Percentiles rank a stretch among this genome's conserved stretches.
Conservation (phyloP, 2,329 filamentous ascomycete genomes). For the Diaporthe ampelina region DNA sequence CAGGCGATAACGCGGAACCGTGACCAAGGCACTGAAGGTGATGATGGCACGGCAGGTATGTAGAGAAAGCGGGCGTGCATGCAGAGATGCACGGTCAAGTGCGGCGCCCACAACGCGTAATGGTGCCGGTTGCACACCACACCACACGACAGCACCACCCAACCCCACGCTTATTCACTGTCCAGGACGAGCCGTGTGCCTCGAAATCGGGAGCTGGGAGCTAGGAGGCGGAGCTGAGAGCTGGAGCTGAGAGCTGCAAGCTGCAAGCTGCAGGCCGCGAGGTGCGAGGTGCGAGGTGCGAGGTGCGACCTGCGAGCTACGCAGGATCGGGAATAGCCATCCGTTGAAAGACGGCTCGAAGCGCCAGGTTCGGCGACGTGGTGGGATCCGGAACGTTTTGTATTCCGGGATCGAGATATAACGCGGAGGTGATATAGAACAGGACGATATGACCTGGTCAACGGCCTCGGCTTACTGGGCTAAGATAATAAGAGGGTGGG, state of each 20-base stretch:
- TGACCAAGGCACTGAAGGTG: background rate
- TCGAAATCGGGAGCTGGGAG: background rate
- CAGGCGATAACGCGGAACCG: background rate
- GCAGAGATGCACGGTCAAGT: constrained; percentile 18
- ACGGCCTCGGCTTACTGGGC: background rate
- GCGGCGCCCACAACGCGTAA: constrained; percentile 20
- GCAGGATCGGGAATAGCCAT: constrained; percentile 5
- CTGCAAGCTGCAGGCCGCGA: background rate
- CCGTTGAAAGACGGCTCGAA: constrained; percentile 20
- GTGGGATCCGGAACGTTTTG: constrained; percentile 29
- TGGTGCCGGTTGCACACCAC: background rate
- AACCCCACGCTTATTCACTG: background rate
- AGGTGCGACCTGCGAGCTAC: background rate
- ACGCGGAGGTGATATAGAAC: constrained; percentile 12
- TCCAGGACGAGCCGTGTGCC: background rate
- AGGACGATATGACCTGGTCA: background rate
- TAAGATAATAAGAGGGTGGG: constrained; percentile 5
- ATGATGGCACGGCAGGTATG: background rate
- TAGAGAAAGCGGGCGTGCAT: background rate
- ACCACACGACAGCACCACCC: too few relatives aligned
- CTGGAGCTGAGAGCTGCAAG: constrained; percentile 6
- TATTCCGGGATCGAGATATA: constrained; percentile 26
- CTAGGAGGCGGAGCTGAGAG: constrained; percentile 1
- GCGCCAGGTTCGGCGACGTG: constrained; percentile 4
- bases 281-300: background rate